Base-by-base conservation (phyloP, 1,139 yeast species). In the Magnusiomyces magnusii region DNA sequence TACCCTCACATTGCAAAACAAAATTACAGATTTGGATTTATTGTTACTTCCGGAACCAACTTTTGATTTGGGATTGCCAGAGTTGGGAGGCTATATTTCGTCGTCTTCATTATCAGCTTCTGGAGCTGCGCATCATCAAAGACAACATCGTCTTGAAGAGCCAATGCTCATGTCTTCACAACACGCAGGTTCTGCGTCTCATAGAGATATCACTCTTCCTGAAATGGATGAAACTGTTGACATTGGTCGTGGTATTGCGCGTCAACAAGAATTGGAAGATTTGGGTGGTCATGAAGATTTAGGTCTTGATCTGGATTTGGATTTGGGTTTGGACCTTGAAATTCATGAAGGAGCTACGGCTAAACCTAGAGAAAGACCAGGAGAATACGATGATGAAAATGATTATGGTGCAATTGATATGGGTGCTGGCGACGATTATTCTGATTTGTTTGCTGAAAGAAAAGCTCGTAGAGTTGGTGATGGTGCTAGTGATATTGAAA, bases 21-120 rank as follows among this genome's bases (percentile, higher is more conserved):
- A 87, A 50, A 86, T 90, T 51, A 86, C 96, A 0, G 89, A 85
- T 59, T 80, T 84, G 54, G 95, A 90, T 68, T 81, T 89, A 65
- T 75, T 87, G 55, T 80, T 61, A 2, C 52, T 61, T 15, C 64
- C 64, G 0, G 65, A 62, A 17, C 65, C 64, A 3, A 56, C 59
- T 24, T 52, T 63, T 24, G 64, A 57, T 34, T 39, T 61, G 27
- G 62, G 58, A 36, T 42, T 47, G 23, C 62, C 60, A 2, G 62
- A 58, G 19, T 56, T 60, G 24, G 25, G 17, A 17, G 50, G 42
- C 17, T 5, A 19, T 10, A 24, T 55, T n/a, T 21, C 47, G 19
- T 19, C 51, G 2, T 50, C 42, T 17, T n/a, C 27, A 24, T 17
- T 44, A 13, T 19, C 24, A 15, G 53, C 39, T 10, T 10, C 47